Conservation (phyloP, 805 yeast species). For the Cephaloascus fragrans region DNA sequence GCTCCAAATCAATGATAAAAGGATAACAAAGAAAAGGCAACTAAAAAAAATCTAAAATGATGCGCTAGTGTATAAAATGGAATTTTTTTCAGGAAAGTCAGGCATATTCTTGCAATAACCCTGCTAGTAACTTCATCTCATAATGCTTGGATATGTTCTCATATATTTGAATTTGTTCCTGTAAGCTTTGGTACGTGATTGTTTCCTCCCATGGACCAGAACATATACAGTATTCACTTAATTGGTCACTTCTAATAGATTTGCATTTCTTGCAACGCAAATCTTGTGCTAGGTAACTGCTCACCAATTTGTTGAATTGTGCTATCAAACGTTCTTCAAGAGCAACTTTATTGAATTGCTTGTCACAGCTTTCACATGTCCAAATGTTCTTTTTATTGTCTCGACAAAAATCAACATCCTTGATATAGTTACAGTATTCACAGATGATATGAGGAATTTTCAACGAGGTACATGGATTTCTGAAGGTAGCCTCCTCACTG, state of each 20-base stretch:
- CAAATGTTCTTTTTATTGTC: conserved; percentile 45
- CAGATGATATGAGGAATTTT: conserved; percentile 64
- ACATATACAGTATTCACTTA: conserved; percentile 73
- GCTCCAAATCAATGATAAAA: no score
- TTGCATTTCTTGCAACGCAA: conserved; percentile 72
- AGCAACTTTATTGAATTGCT: conserved; percentile 51
- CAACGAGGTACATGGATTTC: conserved; percentile 66
- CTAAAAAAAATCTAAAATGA: no score
- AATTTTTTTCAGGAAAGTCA: no score
- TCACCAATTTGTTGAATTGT: conserved; percentile 43
- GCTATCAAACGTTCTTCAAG: conserved; percentile 75
- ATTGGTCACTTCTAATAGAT: conserved; percentile 51
- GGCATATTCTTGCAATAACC: conserved; percentile 12
- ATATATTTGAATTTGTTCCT: conserved; percentile 36
- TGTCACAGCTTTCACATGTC: conserved; percentile 60
- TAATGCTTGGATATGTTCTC: conserved; percentile 50
- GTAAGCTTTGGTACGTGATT: conserved; percentile 31
- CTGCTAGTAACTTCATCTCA: conserved; percentile 46
- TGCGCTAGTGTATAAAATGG: no score
- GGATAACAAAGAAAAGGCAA: no score
- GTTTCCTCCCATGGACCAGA: conserved; percentile 80
- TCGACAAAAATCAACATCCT: conserved; percentile 77
- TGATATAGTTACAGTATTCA: conserved; percentile 62
- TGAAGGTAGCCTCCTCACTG: conserved; percentile 61
- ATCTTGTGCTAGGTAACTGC: conserved; percentile 71